Evolutionary conservation across 1,284 basidiomycete genomes (phyloP), one percentile per base, ranked within the genome.

Genomic region (Ganoderma meredithae): DNA sequence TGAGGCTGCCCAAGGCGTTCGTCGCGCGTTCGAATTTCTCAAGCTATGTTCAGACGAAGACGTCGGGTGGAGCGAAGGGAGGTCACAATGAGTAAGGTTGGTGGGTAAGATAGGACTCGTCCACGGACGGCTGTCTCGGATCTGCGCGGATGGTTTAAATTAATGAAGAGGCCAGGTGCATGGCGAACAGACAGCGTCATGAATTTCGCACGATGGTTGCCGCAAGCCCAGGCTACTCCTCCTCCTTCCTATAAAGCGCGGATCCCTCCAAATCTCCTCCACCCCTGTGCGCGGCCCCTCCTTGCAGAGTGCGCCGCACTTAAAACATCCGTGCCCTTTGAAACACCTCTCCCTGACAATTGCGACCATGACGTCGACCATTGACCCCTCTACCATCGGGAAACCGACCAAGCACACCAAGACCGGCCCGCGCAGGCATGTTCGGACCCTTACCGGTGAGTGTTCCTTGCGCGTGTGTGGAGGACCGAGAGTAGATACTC

Each of bases 401-500:
- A 86, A 83, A 78, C 86, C 90, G 49, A 63, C 63, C 59, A 80
- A 78, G 66, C 81, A 84, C 13, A 80, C 83, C 56, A 72, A 68
- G 65, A 27, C 69, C 31, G 47, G 52, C 25, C 53, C 68, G 55
- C 86, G 91, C 72, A 85, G 87, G 72, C 93, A 94, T 80, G 90
- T 92, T 66, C 85, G 93, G 60, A 87, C 90, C 17, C 82, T 94
- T 62, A 95, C 93, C 17, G 89, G 92, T 92, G 70, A 59, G 79
- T 72, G 41, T 36, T 39, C 58, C 27, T 41, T 33, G 40, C 39
- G 12, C 67, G 10, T 60, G 60, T 31, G 44, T 61, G 3, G 31
- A 22, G 25, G 33, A 59, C 58, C 5, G 27, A 55, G 41, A 41
- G 65, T 64, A 41, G n/a, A 19, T 66, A 31, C 52, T 65, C 25